phyloP scores from a whole-genome alignment of 2,329 filamentous ascomycete species.

The Geosmithia putterillii region DNA sequence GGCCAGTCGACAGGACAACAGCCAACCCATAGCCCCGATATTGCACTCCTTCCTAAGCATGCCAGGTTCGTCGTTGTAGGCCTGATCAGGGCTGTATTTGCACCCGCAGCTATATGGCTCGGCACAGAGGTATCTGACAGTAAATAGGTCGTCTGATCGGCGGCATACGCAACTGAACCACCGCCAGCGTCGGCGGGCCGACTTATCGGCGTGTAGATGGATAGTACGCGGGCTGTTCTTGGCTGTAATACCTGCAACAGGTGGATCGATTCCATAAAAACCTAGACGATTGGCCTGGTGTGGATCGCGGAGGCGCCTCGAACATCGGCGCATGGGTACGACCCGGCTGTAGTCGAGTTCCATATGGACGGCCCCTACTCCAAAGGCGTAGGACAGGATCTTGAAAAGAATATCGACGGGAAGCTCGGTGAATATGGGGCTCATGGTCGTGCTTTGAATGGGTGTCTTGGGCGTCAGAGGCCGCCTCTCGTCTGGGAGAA shows the following conservation, averaged over 20 bases:
- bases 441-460: background rate
- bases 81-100: too few relatives aligned
- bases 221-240: too few relatives aligned
- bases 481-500: too few relatives aligned
- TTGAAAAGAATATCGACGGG: background rate
- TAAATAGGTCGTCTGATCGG: background rate
- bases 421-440: background rate
- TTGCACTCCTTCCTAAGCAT: background rate
- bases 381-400: background rate
- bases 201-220: background rate
- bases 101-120: background rate
- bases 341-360: background rate
- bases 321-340: too few relatives aligned
- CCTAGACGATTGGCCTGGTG: background rate
- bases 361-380: background rate
- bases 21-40: background rate
- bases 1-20: background rate
- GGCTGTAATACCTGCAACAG: too few relatives aligned
- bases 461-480: too few relatives aligned
- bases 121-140: background rate
- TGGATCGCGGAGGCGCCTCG: too few relatives aligned
- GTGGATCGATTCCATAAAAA: too few relatives aligned
- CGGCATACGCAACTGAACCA: background rate
- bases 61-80: background rate
- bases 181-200: background rate